Percentiles rank a stretch among this genome's conserved stretches.
Evolutionary conservation across 352 stramenopile genomes (phyloP).

Genomic region (Phytophthora ramorum): DNA sequence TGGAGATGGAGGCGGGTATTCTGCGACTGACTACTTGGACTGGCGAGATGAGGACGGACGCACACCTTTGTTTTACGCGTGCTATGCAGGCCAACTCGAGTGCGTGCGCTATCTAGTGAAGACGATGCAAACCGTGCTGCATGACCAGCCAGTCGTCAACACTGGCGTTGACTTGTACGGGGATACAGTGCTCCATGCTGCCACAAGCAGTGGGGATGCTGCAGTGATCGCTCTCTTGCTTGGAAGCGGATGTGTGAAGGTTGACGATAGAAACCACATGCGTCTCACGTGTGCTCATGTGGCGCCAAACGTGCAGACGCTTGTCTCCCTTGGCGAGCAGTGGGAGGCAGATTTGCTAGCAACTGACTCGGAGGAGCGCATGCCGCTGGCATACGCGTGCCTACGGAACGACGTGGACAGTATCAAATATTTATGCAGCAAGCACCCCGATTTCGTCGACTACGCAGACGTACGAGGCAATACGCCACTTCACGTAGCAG

Average conservation of each 20-base stretch:
- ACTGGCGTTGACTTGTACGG: constrained; percentile 51
- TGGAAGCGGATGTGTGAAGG: constrained; percentile 42
- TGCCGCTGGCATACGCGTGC: constrained; percentile 71
- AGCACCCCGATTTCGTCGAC: constrained; percentile 71
- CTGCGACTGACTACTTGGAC: constrained; percentile 45
- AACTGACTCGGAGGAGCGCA: constrained; percentile 58
- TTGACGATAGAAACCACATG: constrained; percentile 51
- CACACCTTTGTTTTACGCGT: constrained; percentile 78
- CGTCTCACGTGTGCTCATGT: constrained; percentile 54
- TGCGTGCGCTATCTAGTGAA: constrained; percentile 54
- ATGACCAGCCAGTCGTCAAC: constrained; percentile 1
- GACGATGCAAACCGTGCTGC: neutral
- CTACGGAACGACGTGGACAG: constrained; percentile 56
- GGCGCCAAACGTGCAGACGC: constrained; percentile 39
- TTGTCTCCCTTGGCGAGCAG: constrained; percentile 47
- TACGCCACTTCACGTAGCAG: constrained; percentile 68
- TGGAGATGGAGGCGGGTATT: constrained; percentile 23
- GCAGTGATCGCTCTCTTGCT: constrained; percentile 48
- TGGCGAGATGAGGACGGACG: constrained; percentile 70
- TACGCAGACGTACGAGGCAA: constrained; percentile 74
- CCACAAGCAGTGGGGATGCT: constrained; percentile 43
- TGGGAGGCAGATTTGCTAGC: constrained; percentile 61
- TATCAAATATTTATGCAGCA: constrained; percentile 56
- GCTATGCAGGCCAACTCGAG: constrained; percentile 61
- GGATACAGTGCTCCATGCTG: constrained; percentile 70